Conservation (phyloP, 208 protist genomes). For the Polymyxa betae region DNA sequence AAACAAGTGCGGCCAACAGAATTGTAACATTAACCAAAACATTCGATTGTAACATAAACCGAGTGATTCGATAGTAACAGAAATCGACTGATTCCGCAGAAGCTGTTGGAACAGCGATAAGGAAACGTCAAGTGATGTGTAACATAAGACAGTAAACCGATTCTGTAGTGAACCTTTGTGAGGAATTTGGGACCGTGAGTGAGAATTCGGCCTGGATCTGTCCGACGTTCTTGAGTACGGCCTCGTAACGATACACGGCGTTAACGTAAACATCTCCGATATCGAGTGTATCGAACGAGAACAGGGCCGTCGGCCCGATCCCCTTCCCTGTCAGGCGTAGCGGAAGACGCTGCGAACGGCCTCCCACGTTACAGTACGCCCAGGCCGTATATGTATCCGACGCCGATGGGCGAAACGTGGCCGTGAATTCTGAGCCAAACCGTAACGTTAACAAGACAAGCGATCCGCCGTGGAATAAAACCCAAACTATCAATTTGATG, state of each 20-base stretch:
- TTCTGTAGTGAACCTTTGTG: neutral
- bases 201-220: constrained; percentile 84
- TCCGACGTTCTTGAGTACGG: constrained; percentile 84
- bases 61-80: no score
- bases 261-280: constrained; percentile 92
- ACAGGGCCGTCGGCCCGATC: constrained; percentile 82
- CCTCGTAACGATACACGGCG: constrained; percentile 74
- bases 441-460: no score
- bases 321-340: constrained; percentile 80
- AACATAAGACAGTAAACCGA: no score
- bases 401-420: constrained; percentile 57
- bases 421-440: constrained; percentile 71
- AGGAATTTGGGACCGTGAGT: constrained; percentile 75
- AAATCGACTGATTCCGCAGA: no score
- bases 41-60: no score
- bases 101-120: no score
- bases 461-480: no score
- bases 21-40: no score
- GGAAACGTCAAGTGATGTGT: no score
- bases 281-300: constrained; percentile 84
- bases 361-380: constrained; percentile 61
- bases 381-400: constrained; percentile 17
- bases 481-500: no score
- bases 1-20: neutral
- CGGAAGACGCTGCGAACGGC: constrained; percentile 75